Evolutionary conservation across 305 asterid genomes (phyloP), one percentile per base, ranked within the genome.

Genomic region (Fraxinus floribunda): DNA sequence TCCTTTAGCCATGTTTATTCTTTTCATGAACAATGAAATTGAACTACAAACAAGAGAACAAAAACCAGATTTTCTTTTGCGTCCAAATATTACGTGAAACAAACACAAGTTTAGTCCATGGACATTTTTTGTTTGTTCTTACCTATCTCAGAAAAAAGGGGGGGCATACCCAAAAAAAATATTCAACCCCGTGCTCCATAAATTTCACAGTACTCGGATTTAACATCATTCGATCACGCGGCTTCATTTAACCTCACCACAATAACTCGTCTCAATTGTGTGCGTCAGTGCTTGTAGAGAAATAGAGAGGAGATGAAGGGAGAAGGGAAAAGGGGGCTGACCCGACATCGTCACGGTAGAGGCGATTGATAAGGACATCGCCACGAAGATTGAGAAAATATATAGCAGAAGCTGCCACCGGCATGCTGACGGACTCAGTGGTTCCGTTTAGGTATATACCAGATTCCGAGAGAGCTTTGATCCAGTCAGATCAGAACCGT

Each of bases 311-410:
- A 32, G 44, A 2, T 0, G 24, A 18, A 22, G 13, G 16, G 74
- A 26, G 35, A 66, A 66, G n/a, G 36, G 74, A 66, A 60, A 60
- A 60, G 76, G 75, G 6, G 16, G 74, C 85, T 80, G 75, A 95
- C 99, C 99, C 98, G 84, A 95, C 99, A 81, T 95, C 99, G 73
- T 95, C 99, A n/a, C 98, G 95, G 68, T 96, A 96, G 82, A 96
- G 98, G 83, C 99, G 99, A 85, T 96, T 94, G 82, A 96, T 96
- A 89, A 96, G 98, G 77, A 96, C 98, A 89, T 96, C 98, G 86
- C 99, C 99, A 36, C 99, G 97, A 79, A 96, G 99, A 88, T 96
- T 96, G 66, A 96, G 90, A 82, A 96, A 96, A 86, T 96, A 96
- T 41, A 96, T 89, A 82, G 99, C 98, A 68, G 99, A 96, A 88